Base-by-base conservation (phyloP, 2,329 filamentous ascomycete species). In the Xylogone sp. region DNA sequence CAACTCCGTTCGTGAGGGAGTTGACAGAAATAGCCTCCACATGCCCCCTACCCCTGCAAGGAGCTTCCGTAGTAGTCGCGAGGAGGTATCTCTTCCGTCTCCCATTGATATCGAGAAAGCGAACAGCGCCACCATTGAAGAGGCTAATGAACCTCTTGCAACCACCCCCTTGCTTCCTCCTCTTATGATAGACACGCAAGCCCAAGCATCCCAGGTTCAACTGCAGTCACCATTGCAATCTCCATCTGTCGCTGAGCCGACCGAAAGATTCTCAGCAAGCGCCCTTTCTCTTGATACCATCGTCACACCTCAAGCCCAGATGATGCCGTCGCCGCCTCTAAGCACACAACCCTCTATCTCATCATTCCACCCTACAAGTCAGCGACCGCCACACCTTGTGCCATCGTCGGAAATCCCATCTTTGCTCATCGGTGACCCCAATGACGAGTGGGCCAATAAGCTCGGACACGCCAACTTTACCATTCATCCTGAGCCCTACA, bases 381-480 rank as follows among this genome's bases (percentile, higher is more conserved):
- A 64, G 65, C 65, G 68, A 63, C 67, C 78, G 70, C 59, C 72
- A 67, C 59, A 79, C 68, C 48, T 65, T 9, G 73, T 79, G 31
- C 76, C 80, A 3, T 71, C 74, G 39, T 66, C 72, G 3, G 80
- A 83, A 21, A 81, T 87, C 34, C 81, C 84, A 3, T 78, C 81
- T 3, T 82, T 91, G 56, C 73, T 85, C 6, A 82, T 91, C 58
- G 75, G 85, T 27, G 82, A 87, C 50, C 82, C 84, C 5, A 77
- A 84, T 46, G 90, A 96, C 65, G 83, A 86, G 59, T 97, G 93
- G 93, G 87, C 89, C 1, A 82, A 87, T 63, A 84, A 83, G 51
- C 81, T 97, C 13, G 93, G 93, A 22, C 92, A 97, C 66, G 92
- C 92, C 57, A 96, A 97, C 72, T 97, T 95, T 68, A 92, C 82